Evolutionary conservation across 129 eudicot genomes (phyloP), one percentile per base, ranked within the genome.

Genomic region (Deinandra increscens): DNA sequence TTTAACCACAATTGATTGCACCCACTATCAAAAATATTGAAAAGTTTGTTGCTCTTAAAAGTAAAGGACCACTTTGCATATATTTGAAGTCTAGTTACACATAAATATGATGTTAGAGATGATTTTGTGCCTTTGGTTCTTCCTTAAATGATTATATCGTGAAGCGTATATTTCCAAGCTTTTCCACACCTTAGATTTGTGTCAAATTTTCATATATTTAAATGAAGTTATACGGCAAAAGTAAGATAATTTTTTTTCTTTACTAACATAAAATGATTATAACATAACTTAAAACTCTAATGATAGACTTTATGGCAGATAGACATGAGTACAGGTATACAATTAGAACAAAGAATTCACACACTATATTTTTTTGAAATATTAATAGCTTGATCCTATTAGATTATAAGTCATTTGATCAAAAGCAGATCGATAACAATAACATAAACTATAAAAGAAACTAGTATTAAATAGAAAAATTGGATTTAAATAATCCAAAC

Each of bases 1-100:
- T 23, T 12, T 23, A 11, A 23, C 56, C 60, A 9, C 5, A 10
- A 20, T 31, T 53, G 60, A 44, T 22, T 29, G 5, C 41, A 29
- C 59, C 42, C 50, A 38, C 19, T 2, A 31, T 45, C 8, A 7
- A 45, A 7, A 66, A 31, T 29, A 45, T 26, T 33, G 20, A 66
- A 46, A 31, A 48, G 44, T 46, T 67, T 67, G 45, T 48, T 67
- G 72, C 54, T 67, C 60, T 67, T 67, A 36, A 44, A 67, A 67
- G 72, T 67, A 67, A 67, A 48, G 72, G 56, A 67, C 60, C 60
- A 49, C 72, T 55, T 20, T 9, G 29, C 11, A 22, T 26, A 55
- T 8, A 55, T 26, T 55, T 55, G 36, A 55, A 55, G 15, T 55
- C 61, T 15, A 55, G 61, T 22, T 55, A 55, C n/a, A 55, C 61